Evolutionary conservation across 225 moss, liverwort and hornwort genomes (phyloP).

Genomic region (Straminergon stramineum): DNA sequence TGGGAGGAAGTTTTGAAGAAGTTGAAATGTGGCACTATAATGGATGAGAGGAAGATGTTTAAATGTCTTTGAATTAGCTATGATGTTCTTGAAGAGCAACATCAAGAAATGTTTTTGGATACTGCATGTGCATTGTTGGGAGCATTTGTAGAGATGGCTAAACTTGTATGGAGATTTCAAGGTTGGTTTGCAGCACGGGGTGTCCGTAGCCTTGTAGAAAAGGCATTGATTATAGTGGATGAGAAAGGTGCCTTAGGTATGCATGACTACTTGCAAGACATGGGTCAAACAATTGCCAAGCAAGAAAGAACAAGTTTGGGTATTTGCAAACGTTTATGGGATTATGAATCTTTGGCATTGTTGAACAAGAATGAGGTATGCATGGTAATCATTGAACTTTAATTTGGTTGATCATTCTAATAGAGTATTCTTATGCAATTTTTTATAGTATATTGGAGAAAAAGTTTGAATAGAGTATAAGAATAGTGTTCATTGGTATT

Average conservation of each 20-base stretch:
- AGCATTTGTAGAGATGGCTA: neutral
- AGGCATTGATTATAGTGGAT: neutral
- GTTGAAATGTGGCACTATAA: neutral
- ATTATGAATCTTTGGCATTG: neutral
- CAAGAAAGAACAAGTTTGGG: neutral
- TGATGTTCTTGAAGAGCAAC: neutral
- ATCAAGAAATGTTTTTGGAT: neutral
- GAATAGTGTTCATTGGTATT: accelerated
- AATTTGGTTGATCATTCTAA: accelerated
- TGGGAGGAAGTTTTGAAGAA: neutral
- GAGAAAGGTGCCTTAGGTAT: accelerated
- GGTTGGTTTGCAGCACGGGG: neutral
- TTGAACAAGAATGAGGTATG: neutral
- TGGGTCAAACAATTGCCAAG: neutral
- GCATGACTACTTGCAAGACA: neutral
- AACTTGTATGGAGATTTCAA: neutral
- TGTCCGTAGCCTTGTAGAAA: accelerated
- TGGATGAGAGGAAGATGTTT: neutral
- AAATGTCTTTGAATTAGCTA: neutral
- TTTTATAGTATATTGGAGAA: neutral
- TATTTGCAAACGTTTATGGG: neutral
- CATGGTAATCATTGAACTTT: accelerated
- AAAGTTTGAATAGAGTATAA: accelerated
- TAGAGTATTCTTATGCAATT: neutral
- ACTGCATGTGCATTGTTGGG: neutral